Conservation (phyloP, 371 early-diverging fungal species). For the Dinochytrium kinnereticum region DNA sequence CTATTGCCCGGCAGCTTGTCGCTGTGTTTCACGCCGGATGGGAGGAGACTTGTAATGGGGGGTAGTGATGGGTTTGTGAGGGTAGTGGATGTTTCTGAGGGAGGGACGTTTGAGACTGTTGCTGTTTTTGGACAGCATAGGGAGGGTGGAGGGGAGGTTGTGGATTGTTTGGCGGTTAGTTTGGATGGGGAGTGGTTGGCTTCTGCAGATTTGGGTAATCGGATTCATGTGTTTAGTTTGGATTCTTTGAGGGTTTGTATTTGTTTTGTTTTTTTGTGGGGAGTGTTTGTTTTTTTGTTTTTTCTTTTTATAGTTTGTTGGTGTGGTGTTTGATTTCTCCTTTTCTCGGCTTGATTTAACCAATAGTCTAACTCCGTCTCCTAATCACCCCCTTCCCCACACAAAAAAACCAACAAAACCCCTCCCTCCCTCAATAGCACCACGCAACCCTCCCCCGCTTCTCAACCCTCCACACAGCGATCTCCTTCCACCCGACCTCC, state of each 20-base stretch:
- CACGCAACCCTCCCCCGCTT: slow-evolving; percentile 74
- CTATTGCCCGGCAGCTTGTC: slow-evolving; percentile 59
- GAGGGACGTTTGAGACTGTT: slow-evolving; percentile 12
- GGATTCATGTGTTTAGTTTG: slow-evolving; percentile 77
- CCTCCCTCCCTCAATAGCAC: too few species aligned
- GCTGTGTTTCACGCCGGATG: slow-evolving; percentile 75
- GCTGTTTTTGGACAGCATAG: slow-evolving; percentile 7
- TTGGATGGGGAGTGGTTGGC: slow-evolving; percentile 82
- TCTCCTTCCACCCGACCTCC: slow-evolving; percentile 68
- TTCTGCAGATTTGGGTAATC: slow-evolving; percentile 75
- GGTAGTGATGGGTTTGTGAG: slow-evolving; percentile 47
- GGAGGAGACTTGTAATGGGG: slow-evolving; percentile 47
- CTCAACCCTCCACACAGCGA: slow-evolving; percentile 68
- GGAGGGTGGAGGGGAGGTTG: slow-evolving; percentile 26
- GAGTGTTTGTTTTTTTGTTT: background rate
- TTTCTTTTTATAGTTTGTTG: slow-evolving; percentile 7
- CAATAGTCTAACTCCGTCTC: too few species aligned
- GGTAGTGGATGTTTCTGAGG: slow-evolving; percentile 40
- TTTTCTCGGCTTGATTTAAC: background rate
- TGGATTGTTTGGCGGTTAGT: slow-evolving; percentile 72
- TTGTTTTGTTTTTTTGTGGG: background rate
- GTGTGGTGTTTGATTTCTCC: background rate
- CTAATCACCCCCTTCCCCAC: too few species aligned
- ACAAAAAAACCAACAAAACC: too few species aligned
- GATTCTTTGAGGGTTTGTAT: slow-evolving; percentile 70